Evolutionary conservation across 805 yeast genomes (phyloP).

Genomic region (Jamesozyma lodderae): DNA sequence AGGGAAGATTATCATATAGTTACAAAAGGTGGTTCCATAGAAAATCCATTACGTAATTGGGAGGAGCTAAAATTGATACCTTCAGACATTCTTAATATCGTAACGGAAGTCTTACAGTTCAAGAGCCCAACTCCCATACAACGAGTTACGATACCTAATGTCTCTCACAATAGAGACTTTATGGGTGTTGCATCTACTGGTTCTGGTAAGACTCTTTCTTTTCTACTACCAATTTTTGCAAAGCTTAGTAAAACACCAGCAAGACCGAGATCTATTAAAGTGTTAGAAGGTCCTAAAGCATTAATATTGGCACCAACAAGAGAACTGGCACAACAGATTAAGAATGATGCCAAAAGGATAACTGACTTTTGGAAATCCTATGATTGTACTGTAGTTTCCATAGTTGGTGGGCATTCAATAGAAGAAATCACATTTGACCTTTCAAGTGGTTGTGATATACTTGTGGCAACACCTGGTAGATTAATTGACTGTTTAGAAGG

Average conservation of each 20-base stretch:
- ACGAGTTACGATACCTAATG: conserved; percentile 70
- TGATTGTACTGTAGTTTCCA: conserved; percentile 38
- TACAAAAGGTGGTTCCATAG: conserved; percentile 34
- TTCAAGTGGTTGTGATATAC: conserved; percentile 56
- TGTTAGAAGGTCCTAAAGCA: conserved; percentile 58
- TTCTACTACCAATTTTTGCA: conserved; percentile 60
- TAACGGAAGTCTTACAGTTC: conserved; percentile 38
- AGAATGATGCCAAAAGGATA: conserved; percentile 51
- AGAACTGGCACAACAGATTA: conserved; percentile 85
- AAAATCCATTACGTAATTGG: conserved; percentile 69
- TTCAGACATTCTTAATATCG: conserved; percentile 29
- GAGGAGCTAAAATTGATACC: conserved; percentile 46
- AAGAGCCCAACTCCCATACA: conserved; percentile 82
- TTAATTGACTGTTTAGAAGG: conserved; percentile 70
- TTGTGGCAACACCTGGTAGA: conserved; percentile 94
- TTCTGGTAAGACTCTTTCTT: conserved; percentile 87
- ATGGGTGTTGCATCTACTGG: conserved; percentile 96
- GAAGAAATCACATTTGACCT: conserved; percentile 59
- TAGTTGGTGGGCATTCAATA: conserved; percentile 86
- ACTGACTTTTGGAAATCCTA: conserved; percentile 27
- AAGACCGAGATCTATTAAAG: conserved; percentile 37
- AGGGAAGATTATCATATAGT: conserved; percentile 67
- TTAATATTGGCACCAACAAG: conserved; percentile 85
- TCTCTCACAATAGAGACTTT: conserved; percentile 55
- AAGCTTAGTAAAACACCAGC: conserved; percentile 42